A percentile compares a stretch with the other conserved stretches of the same genome.
Conservation (phyloP, 805 yeast genomes). For the Candida adriatica region DNA sequence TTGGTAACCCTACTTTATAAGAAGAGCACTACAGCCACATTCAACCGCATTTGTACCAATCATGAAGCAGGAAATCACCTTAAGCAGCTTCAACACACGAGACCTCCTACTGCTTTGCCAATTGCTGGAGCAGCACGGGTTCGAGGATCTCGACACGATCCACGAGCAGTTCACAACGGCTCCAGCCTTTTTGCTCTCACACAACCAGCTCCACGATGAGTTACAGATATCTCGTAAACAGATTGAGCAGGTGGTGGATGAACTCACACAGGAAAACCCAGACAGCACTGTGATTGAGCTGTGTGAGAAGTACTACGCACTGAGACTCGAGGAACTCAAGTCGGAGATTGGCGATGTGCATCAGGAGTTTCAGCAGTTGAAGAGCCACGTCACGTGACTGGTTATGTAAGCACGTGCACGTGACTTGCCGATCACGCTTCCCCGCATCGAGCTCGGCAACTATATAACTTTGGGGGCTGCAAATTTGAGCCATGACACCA, state of each 20-base stretch:
- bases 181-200: slow-evolving; percentile 19
- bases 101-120: slow-evolving; percentile 19
- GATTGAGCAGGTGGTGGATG: slow-evolving; percentile 4
- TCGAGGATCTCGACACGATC: slow-evolving; percentile 6
- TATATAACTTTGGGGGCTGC: too few species aligned
- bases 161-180: slow-evolving; percentile 13
- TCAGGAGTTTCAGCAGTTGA: slow-evolving; percentile 7
- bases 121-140: slow-evolving; percentile 18
- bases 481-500: too few species aligned
- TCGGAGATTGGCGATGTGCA: slow-evolving; percentile 8
- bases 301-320: slow-evolving; percentile 18
- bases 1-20: too few species aligned
- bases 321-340: slow-evolving; percentile 13
- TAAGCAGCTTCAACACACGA: slow-evolving; percentile 16
- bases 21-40: too few species aligned
- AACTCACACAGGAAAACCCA: slow-evolving; percentile 3
- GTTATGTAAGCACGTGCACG: too few species aligned
- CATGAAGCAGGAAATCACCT: slow-evolving; percentile 5
- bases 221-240: slow-evolving; percentile 7
- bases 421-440: too few species aligned
- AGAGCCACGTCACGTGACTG: too few species aligned
- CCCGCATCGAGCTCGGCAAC: neutral
- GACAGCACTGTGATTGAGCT: slow-evolving; percentile 13
- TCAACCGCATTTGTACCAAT: too few species aligned
- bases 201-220: slow-evolving; percentile 14